These are phyloP conservation scores for Penicillium salamii DNA, from an alignment of 495 filamentous ascomycete species.

Conservation along the genomic window DNA sequence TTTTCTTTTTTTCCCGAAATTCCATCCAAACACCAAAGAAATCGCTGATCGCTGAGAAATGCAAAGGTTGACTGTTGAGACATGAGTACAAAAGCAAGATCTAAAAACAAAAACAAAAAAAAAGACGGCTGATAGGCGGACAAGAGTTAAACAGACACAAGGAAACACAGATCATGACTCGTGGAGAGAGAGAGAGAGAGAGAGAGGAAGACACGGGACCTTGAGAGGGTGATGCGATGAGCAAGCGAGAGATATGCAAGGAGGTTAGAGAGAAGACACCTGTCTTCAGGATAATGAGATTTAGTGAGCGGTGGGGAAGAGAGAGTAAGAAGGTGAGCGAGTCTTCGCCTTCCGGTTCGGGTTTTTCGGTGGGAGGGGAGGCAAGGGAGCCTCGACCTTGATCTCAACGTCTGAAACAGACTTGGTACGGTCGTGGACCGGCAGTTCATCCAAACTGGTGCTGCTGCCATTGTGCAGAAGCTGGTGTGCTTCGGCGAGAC, in stretches of 20 bases:
- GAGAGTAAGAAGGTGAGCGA: conserved; percentile 43
- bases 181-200: conserved; percentile 12
- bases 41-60: conserved; percentile 41
- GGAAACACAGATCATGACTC: conserved; percentile 17
- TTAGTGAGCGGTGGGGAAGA: conserved; percentile 35
- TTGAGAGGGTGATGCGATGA: conserved; percentile 1
- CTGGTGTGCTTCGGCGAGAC: conserved; percentile 34
- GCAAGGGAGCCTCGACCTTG: conserved; percentile 8
- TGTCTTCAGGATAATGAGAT: conserved; percentile 1
- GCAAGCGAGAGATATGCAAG: conserved; percentile 11
- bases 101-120: background rate
- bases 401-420: conserved; percentile 35
- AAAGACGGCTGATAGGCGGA: conserved; percentile 12
- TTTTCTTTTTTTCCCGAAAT: conserved; percentile 19
- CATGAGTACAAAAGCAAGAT: background rate
- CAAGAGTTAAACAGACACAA: conserved; percentile 11
- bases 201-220: too few species aligned
- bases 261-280: background rate
- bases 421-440: conserved; percentile 36
- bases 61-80: conserved; percentile 26
- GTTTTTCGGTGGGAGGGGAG: conserved; percentile 18
- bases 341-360: conserved; percentile 25
- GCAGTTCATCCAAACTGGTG: conserved; percentile 19
- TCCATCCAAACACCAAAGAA: conserved; percentile 26
- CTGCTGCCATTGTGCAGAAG: conserved; percentile 28